These are phyloP conservation scores for Phytophthora pluvialis DNA, from an alignment of 352 stramenopile genomes.

Conservation along the genomic window DNA sequence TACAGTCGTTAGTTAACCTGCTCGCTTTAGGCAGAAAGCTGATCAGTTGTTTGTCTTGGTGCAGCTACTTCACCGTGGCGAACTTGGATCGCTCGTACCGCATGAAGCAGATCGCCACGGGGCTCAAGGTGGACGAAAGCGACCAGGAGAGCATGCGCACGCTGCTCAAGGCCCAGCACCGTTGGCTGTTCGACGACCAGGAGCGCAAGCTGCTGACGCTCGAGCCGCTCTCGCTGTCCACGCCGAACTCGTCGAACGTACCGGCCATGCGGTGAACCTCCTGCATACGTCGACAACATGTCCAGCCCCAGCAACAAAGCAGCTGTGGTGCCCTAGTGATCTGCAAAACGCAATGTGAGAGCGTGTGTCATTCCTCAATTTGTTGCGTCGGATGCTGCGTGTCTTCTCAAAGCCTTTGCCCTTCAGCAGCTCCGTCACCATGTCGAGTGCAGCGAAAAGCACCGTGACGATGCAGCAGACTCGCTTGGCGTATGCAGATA, in stretches of 20 bases:
- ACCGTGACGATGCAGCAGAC: constrained; percentile 25
- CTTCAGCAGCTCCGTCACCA: not conserved
- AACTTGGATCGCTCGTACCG: constrained; percentile 68
- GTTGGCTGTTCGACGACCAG: constrained; percentile 74
- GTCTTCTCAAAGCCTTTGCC: not conserved
- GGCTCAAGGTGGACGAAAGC: constrained; percentile 58
- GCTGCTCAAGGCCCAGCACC: constrained; percentile 75
- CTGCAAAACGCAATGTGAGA: constrained; percentile 15
- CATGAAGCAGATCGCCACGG: constrained; percentile 62
- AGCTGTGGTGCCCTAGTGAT: constrained; percentile 14
- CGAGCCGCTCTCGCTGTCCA: constrained; percentile 58
- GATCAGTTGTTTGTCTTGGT: not conserved
- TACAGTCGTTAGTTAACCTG: not conserved
- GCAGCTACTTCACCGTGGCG: constrained; percentile 69
- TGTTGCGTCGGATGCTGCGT: constrained; percentile 12
- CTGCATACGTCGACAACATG: constrained; percentile 26
- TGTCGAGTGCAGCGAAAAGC: constrained; percentile 11
- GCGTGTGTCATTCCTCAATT: constrained; percentile 21
- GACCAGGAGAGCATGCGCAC: constrained; percentile 73
- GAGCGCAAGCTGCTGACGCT: constrained; percentile 65
- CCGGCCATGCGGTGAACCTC: constrained; percentile 6
- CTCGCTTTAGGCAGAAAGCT: not conserved
- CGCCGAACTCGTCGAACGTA: constrained; percentile 19
- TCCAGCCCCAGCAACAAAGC: constrained; percentile 17
- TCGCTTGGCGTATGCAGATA: not conserved